These are phyloP conservation scores for Tylopilus plumbeoviolaceoides DNA, from an alignment of 768 basidiomycete genomes.

Conservation along the genomic window DNA sequence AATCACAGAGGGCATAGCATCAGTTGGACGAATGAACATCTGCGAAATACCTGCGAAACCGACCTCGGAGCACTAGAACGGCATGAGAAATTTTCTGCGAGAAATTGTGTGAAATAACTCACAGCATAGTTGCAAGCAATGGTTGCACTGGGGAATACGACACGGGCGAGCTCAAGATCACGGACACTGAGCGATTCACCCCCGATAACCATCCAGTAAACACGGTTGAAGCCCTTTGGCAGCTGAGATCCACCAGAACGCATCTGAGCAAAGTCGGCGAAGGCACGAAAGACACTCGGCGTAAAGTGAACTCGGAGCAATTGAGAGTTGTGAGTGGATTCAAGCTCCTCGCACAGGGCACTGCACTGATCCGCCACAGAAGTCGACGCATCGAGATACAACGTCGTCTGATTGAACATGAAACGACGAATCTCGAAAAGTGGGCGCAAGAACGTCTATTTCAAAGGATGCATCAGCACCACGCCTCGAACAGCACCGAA, in stretches of 20 bases:
- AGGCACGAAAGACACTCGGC: conserved; percentile 28
- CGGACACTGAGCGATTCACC: conserved; percentile 25
- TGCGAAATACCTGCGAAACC: conserved; percentile 30
- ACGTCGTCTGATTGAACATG: conserved; percentile 31
- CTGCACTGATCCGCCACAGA: conserved; percentile 27
- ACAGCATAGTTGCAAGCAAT: conserved; percentile 32
- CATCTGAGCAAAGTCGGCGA: conserved; percentile 26
- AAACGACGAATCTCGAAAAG: conserved; percentile 31
- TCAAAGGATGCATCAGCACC: not conserved
- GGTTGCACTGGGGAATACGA: conserved; percentile 23
- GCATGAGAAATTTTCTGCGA: not conserved
- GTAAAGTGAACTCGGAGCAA: conserved; percentile 28
- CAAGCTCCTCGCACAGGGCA: conserved; percentile 24
- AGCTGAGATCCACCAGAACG: conserved; percentile 14
- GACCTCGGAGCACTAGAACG: conserved; percentile 26
- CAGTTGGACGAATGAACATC: conserved; percentile 26
- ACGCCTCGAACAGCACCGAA: not conserved
- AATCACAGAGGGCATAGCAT: conserved; percentile 24
- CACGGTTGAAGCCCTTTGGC: conserved; percentile 21
- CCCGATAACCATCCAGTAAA: conserved; percentile 34
- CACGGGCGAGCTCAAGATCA: conserved; percentile 26
- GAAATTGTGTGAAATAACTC: not conserved
- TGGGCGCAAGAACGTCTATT: conserved; percentile 28
- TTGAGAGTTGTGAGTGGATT: conserved; percentile 19
- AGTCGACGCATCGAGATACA: conserved; percentile 27